These are phyloP conservation scores for Filobasidium uniguttulatum DNA, from an alignment of 1,284 basidiomycete species.

Conservation along the genomic window DNA sequence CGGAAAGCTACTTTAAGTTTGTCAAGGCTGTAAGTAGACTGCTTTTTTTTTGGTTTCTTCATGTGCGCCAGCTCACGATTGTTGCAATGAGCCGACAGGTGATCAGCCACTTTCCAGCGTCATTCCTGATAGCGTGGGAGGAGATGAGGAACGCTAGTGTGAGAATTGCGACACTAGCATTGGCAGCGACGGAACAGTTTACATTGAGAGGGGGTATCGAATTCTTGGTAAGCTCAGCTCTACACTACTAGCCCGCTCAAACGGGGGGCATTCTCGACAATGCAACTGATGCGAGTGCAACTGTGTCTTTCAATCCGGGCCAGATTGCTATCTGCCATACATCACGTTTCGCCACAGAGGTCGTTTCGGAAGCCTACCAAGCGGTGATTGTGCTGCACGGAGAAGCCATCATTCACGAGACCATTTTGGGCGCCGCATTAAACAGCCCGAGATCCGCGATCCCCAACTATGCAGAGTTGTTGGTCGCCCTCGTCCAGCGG, in stretches of 20 bases:
- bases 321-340: slow-evolving; percentile 32
- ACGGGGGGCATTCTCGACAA: background rate
- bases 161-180: slow-evolving; percentile 53
- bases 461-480: slow-evolving; percentile 64
- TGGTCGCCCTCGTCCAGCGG: slow-evolving; percentile 51
- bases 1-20: slow-evolving; percentile 72
- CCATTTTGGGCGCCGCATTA: slow-evolving; percentile 63
- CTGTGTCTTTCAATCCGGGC: background rate
- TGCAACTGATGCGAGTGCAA: background rate
- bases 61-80: background rate
- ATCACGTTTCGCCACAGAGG: slow-evolving; percentile 31
- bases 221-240: slow-evolving; percentile 52
- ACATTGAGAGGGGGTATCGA: slow-evolving; percentile 66
- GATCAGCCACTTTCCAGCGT: slow-evolving; percentile 43
- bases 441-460: slow-evolving; percentile 68
- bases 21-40: slow-evolving; percentile 40
- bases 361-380: slow-evolving; percentile 25
- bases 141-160: slow-evolving; percentile 57
- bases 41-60: background rate
- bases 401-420: slow-evolving; percentile 51
- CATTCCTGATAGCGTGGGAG: slow-evolving; percentile 54
- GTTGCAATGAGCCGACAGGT: slow-evolving; percentile 5
- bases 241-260: background rate
- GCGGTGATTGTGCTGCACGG: slow-evolving; percentile 51
- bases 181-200: slow-evolving; percentile 71